These are phyloP conservation scores for Citrullus mucosospermus DNA, from an alignment of 306 rosid species.

Conservation along the genomic window DNA sequence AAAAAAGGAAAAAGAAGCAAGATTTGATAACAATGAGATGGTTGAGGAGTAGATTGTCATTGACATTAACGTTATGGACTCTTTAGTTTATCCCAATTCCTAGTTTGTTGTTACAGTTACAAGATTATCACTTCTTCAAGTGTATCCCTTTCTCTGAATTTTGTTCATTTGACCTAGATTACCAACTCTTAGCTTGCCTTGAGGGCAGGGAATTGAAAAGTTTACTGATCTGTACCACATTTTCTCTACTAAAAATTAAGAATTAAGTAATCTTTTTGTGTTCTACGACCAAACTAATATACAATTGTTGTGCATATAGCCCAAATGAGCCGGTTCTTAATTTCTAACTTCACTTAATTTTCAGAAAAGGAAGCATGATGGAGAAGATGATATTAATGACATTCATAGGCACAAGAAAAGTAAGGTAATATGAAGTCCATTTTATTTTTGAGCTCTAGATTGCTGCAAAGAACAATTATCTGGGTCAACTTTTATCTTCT, in stretches of 20 bases:
- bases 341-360: conserved; percentile 13
- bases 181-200: background rate
- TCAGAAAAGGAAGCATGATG: conserved; percentile 98
- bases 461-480: background rate
- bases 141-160: background rate
- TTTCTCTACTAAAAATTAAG: background rate
- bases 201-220: background rate
- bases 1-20: too few relatives aligned
- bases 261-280: background rate
- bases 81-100: background rate
- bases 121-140: background rate
- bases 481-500: background rate
- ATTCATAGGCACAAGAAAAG: conserved; percentile 94
- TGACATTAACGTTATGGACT: background rate
- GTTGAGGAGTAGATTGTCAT: background rate
- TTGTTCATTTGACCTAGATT: background rate
- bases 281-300: background rate
- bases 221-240: background rate
- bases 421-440: conserved; percentile 56
- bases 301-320: background rate
- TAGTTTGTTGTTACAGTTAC: background rate
- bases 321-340: background rate
- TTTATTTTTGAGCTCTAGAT: conserved; percentile 3
- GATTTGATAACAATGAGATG: background rate
- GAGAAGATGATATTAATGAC: conserved; percentile 78